These are phyloP conservation scores for Cicer cuneatum DNA, from an alignment of 306 rosid species.

Conservation along the genomic window DNA sequence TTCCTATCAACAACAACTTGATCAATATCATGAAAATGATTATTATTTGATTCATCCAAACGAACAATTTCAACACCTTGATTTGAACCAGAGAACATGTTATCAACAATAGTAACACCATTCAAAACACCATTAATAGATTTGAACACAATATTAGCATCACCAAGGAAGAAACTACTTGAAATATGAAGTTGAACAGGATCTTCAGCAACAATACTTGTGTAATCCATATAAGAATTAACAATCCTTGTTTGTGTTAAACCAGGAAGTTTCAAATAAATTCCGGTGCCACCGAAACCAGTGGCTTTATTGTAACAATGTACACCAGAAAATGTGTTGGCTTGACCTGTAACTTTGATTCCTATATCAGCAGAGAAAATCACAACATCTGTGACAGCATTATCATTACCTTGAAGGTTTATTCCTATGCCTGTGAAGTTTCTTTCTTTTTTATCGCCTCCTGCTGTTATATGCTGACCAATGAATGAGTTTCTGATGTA, in stretches of 20 bases:
- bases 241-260: slow-evolving; percentile 79
- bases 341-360: slow-evolving; percentile 71
- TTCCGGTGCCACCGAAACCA: slow-evolving; percentile 86
- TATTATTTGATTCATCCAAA: slow-evolving; percentile 60
- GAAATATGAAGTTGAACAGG: slow-evolving; percentile 85
- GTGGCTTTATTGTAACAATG: slow-evolving; percentile 97
- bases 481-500: slow-evolving; percentile 80
- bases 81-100: slow-evolving; percentile 77
- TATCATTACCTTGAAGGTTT: slow-evolving; percentile 76
- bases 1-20: slow-evolving; percentile 80
- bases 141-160: slow-evolving; percentile 69
- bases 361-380: slow-evolving; percentile 80
- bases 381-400: slow-evolving; percentile 82
- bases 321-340: slow-evolving; percentile 71
- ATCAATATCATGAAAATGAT: slow-evolving; percentile 64
- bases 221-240: slow-evolving; percentile 87
- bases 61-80: slow-evolving; percentile 68
- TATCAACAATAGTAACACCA: slow-evolving; percentile 80
- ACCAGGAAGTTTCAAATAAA: slow-evolving; percentile 72
- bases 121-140: slow-evolving; percentile 66
- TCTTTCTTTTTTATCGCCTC: slow-evolving; percentile 60
- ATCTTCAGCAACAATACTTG: slow-evolving; percentile 87
- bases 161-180: slow-evolving; percentile 83
- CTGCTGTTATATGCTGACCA: slow-evolving; percentile 93
- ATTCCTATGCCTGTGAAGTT: slow-evolving; percentile 84